Base-by-base conservation (phyloP, 208 protist genomes). In the Leishmania mexicana region DNA sequence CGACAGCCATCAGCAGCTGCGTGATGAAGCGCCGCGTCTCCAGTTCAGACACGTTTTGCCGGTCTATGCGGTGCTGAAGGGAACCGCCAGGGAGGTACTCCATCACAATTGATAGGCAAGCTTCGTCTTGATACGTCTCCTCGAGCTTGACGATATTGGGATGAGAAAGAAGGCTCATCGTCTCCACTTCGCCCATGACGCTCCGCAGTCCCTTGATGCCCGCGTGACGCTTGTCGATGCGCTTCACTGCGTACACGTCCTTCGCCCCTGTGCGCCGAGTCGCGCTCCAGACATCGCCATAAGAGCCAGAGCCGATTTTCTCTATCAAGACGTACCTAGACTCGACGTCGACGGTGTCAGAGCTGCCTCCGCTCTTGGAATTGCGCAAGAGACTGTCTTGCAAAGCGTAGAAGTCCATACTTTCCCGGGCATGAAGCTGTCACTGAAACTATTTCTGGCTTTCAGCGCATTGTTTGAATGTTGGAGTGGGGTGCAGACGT, bases 101-200 rank as follows among this genome's bases (percentile, higher is more conserved):
- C 95, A 98, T 98, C 54, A 98, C 94, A 73, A 98, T 96, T 88
- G 92, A 98, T 19, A 98, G 77, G 60, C 80, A 90, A 2, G 82
- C 71, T 0, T 93, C 90, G 67, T 97, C 90, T 57, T 96, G 86
- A 78, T 92, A 98, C 2, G 93, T 96, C 57, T 98, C 94, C 83
- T 98, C 92, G 19, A 98, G 85, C 58, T 91, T 88, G 7, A 98
- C 93, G 81, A 98, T 98, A 78, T 97, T 96, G 1, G 94, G 96
- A 79, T 98, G 96, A 10, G 78, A 89, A n/a, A 98, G 89, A 47
- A 96, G 76, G 83, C 89, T 95, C 91, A 98, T 95, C n/a, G 96
- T 98, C 64, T 97, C 91, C 1, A 98, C 96, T 75, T 98, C 96
- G 3, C 92, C 89, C 90, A 97, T 95, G 2, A 97, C 90, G 70